Conservation (phyloP, 345 rosid species). For the Eutrema yunnanense region DNA sequence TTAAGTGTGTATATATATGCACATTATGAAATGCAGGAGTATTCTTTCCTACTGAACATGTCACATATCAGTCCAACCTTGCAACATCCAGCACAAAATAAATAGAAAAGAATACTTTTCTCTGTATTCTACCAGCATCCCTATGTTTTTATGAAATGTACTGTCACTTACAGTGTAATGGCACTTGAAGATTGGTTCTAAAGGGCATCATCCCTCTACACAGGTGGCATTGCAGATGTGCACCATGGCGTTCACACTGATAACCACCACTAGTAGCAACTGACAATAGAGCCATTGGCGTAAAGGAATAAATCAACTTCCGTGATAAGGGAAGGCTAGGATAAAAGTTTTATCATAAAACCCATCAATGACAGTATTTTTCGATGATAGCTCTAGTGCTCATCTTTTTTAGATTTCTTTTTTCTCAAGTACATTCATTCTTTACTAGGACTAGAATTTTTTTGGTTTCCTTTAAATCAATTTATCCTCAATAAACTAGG, state of each 20-base stretch:
- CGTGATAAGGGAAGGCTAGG: background rate
- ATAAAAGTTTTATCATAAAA: background rate
- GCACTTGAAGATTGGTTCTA: conserved; percentile 51
- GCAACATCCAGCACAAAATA: background rate
- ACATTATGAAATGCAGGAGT: background rate
- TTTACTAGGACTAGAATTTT: background rate
- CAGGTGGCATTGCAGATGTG: conserved; percentile 73
- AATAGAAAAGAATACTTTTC: background rate
- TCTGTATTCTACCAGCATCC: background rate
- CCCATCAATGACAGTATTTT: background rate
- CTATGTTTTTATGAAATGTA: background rate
- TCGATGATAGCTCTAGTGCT: background rate
- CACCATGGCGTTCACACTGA: conserved; percentile 51
- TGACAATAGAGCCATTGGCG: conserved; percentile 21
- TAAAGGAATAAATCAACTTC: background rate
- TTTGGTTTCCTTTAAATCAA: background rate
- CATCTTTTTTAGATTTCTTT: background rate
- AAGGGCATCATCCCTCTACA: conserved; percentile 91
- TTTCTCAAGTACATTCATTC: background rate
- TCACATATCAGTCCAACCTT: background rate
- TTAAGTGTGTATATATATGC: background rate
- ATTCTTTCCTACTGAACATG: background rate
- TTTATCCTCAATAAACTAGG: background rate
- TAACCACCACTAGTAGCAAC: conserved; percentile 54
- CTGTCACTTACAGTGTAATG: conserved; percentile 68